These are phyloP conservation scores for Kuraishia ogatae DNA, from an alignment of 805 yeast species.

Conservation along the genomic window DNA sequence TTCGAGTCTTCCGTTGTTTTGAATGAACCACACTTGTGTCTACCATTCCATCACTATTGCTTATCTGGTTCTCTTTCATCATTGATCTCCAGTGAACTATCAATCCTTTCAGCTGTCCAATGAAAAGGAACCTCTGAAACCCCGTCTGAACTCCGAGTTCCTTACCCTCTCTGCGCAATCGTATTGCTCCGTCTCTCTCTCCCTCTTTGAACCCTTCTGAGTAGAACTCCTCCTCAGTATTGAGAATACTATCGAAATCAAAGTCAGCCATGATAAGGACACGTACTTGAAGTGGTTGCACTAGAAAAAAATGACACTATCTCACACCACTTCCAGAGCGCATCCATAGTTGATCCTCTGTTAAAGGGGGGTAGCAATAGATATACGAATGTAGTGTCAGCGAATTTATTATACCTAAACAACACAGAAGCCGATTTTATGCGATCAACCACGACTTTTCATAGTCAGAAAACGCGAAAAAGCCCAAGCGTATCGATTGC, in stretches of 20 bases:
- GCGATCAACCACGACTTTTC: too few relatives aligned
- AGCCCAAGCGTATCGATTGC: too few relatives aligned
- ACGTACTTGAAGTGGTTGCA: too few relatives aligned
- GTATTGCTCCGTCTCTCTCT: constrained; percentile 43
- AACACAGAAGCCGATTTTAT: too few relatives aligned
- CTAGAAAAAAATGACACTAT: too few relatives aligned
- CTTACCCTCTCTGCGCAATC: constrained; percentile 68
- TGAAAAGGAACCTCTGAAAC: constrained; percentile 55
- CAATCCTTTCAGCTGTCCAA: constrained; percentile 61
- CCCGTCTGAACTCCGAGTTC: constrained; percentile 79
- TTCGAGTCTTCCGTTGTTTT: constrained; percentile 2
- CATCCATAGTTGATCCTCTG: too few relatives aligned
- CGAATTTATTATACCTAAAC: too few relatives aligned
- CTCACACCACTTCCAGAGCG: too few relatives aligned
- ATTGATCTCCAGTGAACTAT: constrained; percentile 28
- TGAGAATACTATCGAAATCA: constrained; percentile 47
- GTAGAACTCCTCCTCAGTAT: constrained; percentile 57
- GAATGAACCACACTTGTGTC: neutral
- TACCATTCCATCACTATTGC: neutral
- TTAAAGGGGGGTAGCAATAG: too few relatives aligned
- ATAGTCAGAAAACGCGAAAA: too few relatives aligned
- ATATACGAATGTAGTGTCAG: too few relatives aligned
- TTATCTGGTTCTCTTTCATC: constrained; percentile 3
- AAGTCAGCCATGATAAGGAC: constrained; percentile 24
- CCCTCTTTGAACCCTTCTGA: constrained; percentile 71